These are phyloP conservation scores for Dorcoceras hygrometricum DNA, from an alignment of 257 asterid genomes.

Conservation along the genomic window DNA sequence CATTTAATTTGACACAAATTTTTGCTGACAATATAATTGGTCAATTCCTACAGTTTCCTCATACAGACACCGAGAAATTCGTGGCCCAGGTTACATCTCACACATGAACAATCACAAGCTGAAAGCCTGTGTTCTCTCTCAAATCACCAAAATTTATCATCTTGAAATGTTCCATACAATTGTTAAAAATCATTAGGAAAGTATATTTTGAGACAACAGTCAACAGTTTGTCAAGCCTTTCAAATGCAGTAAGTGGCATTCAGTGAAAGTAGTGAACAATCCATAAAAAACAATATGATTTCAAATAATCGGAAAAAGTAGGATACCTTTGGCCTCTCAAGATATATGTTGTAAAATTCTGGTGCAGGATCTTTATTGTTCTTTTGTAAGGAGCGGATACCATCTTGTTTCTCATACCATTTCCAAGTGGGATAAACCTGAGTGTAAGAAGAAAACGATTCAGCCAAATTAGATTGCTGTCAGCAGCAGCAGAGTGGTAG, in stretches of 20 bases:
- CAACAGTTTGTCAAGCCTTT: background rate
- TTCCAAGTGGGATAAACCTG: conserved; percentile 99
- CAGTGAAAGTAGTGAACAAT: conserved; percentile 8
- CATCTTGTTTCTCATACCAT: conserved; percentile 99
- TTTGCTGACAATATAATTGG: no score
- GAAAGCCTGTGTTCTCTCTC: background rate
- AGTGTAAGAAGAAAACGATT: conserved; percentile 18
- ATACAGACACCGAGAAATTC: background rate
- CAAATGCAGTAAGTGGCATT: background rate
- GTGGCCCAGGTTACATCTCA: background rate
- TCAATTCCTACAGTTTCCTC: background rate
- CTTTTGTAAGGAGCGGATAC: conserved; percentile 92
- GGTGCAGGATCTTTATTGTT: conserved; percentile 93
- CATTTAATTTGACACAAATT: background rate
- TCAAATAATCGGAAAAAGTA: conserved; percentile 17
- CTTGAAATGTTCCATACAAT: background rate
- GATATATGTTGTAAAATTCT: conserved; percentile 93
- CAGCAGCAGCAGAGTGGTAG: background rate
- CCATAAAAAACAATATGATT: conserved; percentile 16
- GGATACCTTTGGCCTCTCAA: conserved; percentile 96
- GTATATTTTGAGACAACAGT: background rate
- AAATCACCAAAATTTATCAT: background rate
- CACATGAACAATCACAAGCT: conserved; percentile 10
- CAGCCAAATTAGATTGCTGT: conserved; percentile 16
- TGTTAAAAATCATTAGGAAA: background rate